Evolutionary conservation across 225 moss, liverwort and hornwort genomes (phyloP).

Genomic region (Anthoceros angustus): DNA sequence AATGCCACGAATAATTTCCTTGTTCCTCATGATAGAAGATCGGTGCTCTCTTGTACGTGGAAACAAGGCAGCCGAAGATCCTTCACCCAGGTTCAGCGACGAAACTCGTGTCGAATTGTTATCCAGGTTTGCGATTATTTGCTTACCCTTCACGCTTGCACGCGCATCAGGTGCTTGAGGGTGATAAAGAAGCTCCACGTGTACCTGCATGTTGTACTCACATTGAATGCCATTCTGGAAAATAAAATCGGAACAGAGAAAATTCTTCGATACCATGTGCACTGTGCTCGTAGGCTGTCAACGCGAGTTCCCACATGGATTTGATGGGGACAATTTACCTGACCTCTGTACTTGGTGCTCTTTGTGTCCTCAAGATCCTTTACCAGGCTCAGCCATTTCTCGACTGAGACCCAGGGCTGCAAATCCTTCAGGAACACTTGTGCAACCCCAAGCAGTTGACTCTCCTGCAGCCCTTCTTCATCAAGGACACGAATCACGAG

Average conservation of each 20-base stretch:
- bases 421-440: constrained; percentile 61
- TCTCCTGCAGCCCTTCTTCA: constrained; percentile 48
- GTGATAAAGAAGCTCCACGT: constrained; percentile 70
- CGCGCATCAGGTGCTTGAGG: constrained; percentile 29
- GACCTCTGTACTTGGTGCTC: constrained; percentile 60
- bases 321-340: constrained; percentile 24
- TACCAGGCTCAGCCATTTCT: constrained; percentile 56
- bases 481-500: constrained; percentile 53
- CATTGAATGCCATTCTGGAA: constrained; percentile 4
- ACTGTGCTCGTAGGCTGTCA: background rate
- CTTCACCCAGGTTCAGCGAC: background rate
- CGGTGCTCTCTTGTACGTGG: constrained; percentile 5
- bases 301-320: background rate
- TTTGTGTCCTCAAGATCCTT: constrained; percentile 36
- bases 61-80: background rate
- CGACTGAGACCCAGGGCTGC: constrained; percentile 42
- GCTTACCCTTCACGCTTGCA: constrained; percentile 17
- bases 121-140: constrained; percentile 22
- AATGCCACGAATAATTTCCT: constrained; percentile 57
- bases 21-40: constrained; percentile 56
- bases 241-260: background rate
- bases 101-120: constrained; percentile 20
- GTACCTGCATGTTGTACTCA: constrained; percentile 23
- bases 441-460: constrained; percentile 62
- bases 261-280: background rate